These are phyloP conservation scores for Stenogyne calaminthoides DNA, from an alignment of 305 asterid species.

Conservation along the genomic window DNA sequence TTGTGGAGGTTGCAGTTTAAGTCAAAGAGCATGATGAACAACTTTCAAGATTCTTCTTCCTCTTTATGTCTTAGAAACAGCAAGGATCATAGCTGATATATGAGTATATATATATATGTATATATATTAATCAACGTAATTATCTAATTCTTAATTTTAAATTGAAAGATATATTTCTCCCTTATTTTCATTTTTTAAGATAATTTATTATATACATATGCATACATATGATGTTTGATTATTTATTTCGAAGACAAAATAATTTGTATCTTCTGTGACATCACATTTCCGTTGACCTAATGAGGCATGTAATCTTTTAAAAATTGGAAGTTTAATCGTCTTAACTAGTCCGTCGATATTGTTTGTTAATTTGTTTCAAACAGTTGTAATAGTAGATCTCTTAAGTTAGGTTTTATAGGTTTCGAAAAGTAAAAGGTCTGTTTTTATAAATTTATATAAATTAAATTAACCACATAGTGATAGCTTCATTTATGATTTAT, in stretches of 20 bases:
- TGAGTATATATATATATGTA: neutral
- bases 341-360: no score
- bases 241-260: neutral
- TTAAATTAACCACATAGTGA: no score
- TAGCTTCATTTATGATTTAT: no score
- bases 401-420: neutral
- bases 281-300: neutral
- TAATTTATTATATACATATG: neutral
- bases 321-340: no score
- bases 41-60: constrained; percentile 7
- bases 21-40: constrained; percentile 18
- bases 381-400: neutral
- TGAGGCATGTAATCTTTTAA: neutral
- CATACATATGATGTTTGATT: neutral
- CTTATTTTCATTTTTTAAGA: neutral
- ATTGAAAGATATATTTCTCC: neutral
- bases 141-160: neutral
- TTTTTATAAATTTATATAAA: no score
- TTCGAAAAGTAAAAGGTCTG: no score
- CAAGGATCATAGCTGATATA: constrained; percentile 12
- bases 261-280: no score
- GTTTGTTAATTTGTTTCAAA: neutral
- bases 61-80: neutral
- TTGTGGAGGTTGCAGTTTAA: neutral
- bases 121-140: neutral